Evolutionary conservation across 2,329 filamentous ascomycete species (phyloP).

Genomic region (Cercospora sp.): DNA sequence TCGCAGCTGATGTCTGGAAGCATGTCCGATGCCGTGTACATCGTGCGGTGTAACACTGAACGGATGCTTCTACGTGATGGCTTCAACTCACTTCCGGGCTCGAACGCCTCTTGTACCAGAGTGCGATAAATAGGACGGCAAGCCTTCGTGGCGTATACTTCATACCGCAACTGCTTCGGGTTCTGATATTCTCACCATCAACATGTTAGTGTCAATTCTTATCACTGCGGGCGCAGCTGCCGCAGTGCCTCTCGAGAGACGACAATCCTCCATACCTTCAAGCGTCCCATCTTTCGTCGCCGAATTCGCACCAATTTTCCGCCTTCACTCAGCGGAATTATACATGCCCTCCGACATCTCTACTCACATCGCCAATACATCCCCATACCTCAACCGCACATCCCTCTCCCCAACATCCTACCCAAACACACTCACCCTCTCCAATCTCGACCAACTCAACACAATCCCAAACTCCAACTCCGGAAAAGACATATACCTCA

Average conservation of each 20-base stretch:
- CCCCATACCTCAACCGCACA: constrained; percentile 41
- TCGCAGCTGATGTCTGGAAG: constrained; percentile 8
- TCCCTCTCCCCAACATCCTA: neutral
- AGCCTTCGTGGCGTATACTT: neutral
- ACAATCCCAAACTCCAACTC: constrained; percentile 40
- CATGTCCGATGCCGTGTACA: neutral
- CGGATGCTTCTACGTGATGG: neutral
- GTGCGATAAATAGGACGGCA: constrained; percentile 3
- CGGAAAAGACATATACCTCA: constrained; percentile 44
- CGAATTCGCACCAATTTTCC: constrained; percentile 46
- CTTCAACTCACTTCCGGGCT: neutral
- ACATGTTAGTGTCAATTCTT: neutral
- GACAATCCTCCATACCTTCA: constrained; percentile 15
- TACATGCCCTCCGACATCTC: constrained; percentile 49
- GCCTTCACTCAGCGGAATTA: constrained; percentile 45
- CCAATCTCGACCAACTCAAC: constrained; percentile 48
- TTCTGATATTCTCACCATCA: neutral
- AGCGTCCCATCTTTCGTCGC: constrained; percentile 32
- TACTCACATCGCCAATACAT: constrained; percentile 44
- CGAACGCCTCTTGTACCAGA: neutral
- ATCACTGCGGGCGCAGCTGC: constrained; percentile 1
- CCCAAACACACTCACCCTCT: constrained; percentile 43
- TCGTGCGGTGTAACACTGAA: neutral
- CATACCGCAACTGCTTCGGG: neutral
- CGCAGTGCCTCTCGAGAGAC: constrained; percentile 12